Percentiles rank a stretch among this genome's conserved stretches.
phyloP scores from a whole-genome alignment of 1,284 basidiomycete genomes.

The Heterobasidion occidentale region DNA sequence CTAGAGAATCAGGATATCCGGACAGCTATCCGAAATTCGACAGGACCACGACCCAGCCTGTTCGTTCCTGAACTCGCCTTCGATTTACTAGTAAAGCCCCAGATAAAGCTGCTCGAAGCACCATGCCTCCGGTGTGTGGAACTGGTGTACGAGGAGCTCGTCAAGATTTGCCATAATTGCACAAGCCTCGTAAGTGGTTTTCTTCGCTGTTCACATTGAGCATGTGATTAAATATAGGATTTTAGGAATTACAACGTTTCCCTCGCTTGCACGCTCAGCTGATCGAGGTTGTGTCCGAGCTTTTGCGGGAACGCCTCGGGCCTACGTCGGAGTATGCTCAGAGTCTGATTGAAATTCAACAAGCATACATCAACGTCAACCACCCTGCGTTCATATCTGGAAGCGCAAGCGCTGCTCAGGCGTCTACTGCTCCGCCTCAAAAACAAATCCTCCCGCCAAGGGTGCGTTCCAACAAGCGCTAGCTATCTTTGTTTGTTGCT shows the following conservation, averaged over 20 bases:
- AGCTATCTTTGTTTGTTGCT: slow-evolving; percentile 10
- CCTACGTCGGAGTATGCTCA: slow-evolving; percentile 96
- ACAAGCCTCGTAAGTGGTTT: slow-evolving; percentile 67
- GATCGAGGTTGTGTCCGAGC: slow-evolving; percentile 95
- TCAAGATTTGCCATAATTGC: slow-evolving; percentile 99
- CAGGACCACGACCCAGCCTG: slow-evolving; percentile 91
- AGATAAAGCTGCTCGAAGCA: slow-evolving; percentile 94
- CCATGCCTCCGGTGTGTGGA: slow-evolving; percentile 96
- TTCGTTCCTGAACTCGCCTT: slow-evolving; percentile 98
- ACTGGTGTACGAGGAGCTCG: slow-evolving; percentile 97
- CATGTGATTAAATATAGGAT: background rate
- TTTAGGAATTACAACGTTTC: slow-evolving; percentile 93
- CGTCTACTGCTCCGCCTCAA: slow-evolving; percentile 34
- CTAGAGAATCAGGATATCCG: slow-evolving; percentile 93
- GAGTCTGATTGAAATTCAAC: slow-evolving; percentile 94
- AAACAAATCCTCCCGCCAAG: slow-evolving; percentile 35
- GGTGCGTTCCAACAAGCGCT: slow-evolving; percentile 33
- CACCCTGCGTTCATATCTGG: slow-evolving; percentile 85
- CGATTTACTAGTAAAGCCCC: slow-evolving; percentile 95
- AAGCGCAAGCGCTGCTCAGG: slow-evolving; percentile 47
- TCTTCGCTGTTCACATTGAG: background rate
- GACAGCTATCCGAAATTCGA: slow-evolving; percentile 97
- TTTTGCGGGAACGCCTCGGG: slow-evolving; percentile 90
- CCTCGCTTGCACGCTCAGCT: slow-evolving; percentile 90
- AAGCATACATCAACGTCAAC: slow-evolving; percentile 99